Evolutionary conservation across 1,284 basidiomycete genomes (phyloP), one percentile per base, ranked within the genome.

Genomic region (Fistulinella cinereoalba): DNA sequence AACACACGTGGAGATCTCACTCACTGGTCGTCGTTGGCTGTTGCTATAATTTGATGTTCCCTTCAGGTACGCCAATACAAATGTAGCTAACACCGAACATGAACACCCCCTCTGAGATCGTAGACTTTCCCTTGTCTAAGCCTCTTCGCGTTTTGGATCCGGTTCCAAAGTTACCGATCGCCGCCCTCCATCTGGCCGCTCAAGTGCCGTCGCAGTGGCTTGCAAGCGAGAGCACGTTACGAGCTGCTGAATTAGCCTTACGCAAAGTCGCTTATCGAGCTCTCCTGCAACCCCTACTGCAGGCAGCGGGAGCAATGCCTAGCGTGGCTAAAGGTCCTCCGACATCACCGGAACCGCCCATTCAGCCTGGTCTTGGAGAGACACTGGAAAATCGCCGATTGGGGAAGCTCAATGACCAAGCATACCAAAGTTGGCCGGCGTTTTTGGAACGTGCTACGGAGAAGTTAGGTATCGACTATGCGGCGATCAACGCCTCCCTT

Each of bases 181-280:
- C 66, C 1, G 76, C 78, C 19, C 75, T 77, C 48, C 83, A 86
- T 51, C 73, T 88, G 29, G 84, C 85, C 3, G 69, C 76, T 15
- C 74, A 71, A 57, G 65, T 65, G 21, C 76, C 66, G 10, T 66
- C 55, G 44, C 71, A 62, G 55, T 79, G 61, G 77, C 65, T 59
- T 34, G 68, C 53, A 22, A 56, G 56, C 11, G 49, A 60, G 11
- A 53, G 53, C 6, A 43, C 68, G 6, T 41, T 48, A 13, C 39
- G 43, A 13, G 54, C 51, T 6, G 63, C 73, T 6, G 58, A 63
- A 25, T 66, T 85, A 1, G 73, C 82, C 1, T 64, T 82, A 33
- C 71, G 76, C 21, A 87, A 87, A 58, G 74, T 86, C 27, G 75
- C 78, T 9, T 88, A 81, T 75, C 71, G 85, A 15, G 83, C 83